These are phyloP conservation scores for Botrytis paeoniae DNA, from an alignment of 2,329 filamentous ascomycete genomes.

Conservation along the genomic window DNA sequence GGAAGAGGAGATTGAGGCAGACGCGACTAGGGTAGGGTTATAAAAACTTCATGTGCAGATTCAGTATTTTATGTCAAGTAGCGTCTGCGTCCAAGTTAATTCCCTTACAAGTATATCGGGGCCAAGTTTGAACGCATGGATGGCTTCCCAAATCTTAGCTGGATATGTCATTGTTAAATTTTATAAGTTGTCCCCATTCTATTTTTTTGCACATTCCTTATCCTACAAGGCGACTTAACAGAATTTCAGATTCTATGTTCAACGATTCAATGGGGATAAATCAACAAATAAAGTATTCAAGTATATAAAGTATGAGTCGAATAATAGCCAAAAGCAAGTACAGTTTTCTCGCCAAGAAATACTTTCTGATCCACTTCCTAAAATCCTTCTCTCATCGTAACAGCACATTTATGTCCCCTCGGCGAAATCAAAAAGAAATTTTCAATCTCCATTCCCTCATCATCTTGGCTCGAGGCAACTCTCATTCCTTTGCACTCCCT, in stretches of 20 bases:
- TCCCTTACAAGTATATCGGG: neutral
- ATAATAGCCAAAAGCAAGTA: neutral
- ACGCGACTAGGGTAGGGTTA: neutral
- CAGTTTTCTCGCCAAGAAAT: fast-evolving
- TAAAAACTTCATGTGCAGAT: neutral
- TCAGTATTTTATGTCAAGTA: neutral
- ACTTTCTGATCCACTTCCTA: fast-evolving
- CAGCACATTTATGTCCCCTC: neutral
- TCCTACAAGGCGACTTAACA: neutral
- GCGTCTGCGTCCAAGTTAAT: neutral
- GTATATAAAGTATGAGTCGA: too few species aligned
- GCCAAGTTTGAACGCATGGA: neutral
- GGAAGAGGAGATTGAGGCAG: neutral
- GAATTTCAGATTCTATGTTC: neutral
- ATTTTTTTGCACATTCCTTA: too few species aligned
- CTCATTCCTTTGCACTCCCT: neutral
- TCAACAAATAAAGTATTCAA: neutral
- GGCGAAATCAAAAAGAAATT: neutral
- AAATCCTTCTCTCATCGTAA: neutral
- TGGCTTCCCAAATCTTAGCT: neutral
- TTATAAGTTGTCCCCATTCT: too few species aligned
- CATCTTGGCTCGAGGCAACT: neutral
- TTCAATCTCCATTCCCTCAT: neutral
- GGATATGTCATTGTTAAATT: too few species aligned
- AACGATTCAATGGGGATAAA: fast-evolving